Base-by-base conservation (phyloP, 306 rosid genomes). In the Malus asiatica region DNA sequence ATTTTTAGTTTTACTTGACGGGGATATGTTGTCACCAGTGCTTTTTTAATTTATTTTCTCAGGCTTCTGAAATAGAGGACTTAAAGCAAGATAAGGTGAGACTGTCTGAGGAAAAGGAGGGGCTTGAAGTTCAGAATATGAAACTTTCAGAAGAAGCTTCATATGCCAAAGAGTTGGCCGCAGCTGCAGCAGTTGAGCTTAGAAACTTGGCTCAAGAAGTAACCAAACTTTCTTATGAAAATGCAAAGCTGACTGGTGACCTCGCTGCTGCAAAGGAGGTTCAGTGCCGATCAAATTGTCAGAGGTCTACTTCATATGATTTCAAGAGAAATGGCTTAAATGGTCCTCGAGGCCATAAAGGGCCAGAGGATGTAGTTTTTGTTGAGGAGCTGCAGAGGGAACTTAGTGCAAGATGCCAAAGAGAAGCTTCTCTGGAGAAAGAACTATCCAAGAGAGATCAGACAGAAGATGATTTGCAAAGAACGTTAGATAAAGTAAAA, bases 131-230 rank as follows among this genome's bases (percentile, higher is more conserved):
- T 83, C 91, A 90, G 81, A 87, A 84, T 76, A 84, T 13, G 79
- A 93, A 89, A 80, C 88, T 93, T 46, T 84, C 90, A 14, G 93
- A 90, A 82, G 98, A 93, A 86, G 91, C 96, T 70, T 89, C 96
- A 46, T 90, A 90, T 79, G 98, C 98, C 33, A 89, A 93, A 83
- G 96, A 93, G 88, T 82, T 93, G 81, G 96, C 98, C 71, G 79
- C 95, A 40, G 96, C 96, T 79, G 94, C 98, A 61, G 96, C 93
- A 66, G 83, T 86, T 79, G 96, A 93, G 80, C 96, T 90, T 65
- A 85, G 83, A 83, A 93, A 89, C 78, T 87, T 90, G 84, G 95
- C 94, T 72, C 90, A 89, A 91, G 93, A 90, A 90, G 96, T 89
- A 58, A 90, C 96, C 72, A 93, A 82, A 74, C 94, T 89, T 71